Evolutionary conservation across 2,329 filamentous ascomycete genomes (phyloP).

Genomic region (Sphaerulina musiva): DNA sequence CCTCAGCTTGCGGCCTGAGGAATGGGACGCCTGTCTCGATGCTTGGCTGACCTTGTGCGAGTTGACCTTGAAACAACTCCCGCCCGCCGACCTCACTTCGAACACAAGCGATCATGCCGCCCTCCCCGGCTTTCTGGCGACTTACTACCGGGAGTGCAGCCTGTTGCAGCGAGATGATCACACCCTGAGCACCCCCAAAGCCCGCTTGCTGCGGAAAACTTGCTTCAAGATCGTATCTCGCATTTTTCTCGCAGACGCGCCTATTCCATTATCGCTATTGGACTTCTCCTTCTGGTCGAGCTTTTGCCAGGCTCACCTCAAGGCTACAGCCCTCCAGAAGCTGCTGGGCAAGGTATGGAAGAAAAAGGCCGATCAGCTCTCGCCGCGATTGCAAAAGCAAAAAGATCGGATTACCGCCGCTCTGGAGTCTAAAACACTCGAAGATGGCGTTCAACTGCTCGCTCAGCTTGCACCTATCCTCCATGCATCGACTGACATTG

Average conservation of each 20-base stretch:
- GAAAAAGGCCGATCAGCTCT: constrained; percentile 45
- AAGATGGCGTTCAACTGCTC: constrained; percentile 34
- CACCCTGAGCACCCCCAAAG: constrained; percentile 32
- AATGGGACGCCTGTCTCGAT: constrained; percentile 72
- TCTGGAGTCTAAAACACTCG: constrained; percentile 50
- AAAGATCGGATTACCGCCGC: constrained; percentile 58
- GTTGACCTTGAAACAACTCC: constrained; percentile 55
- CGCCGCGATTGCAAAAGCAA: constrained; percentile 51
- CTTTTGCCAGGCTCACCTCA: constrained; percentile 60
- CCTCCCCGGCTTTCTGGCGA: constrained; percentile 56
- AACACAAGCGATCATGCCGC: constrained; percentile 51
- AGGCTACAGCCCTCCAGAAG: constrained; percentile 50
- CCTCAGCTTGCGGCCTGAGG: constrained; percentile 56
- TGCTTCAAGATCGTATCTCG: constrained; percentile 55
- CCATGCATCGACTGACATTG: constrained; percentile 52
- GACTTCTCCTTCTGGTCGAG: constrained; percentile 64
- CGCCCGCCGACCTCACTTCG: constrained; percentile 50
- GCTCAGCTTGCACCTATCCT: constrained; percentile 58
- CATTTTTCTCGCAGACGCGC: constrained; percentile 31
- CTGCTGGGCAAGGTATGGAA: constrained; percentile 49
- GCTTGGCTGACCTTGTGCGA: constrained; percentile 67
- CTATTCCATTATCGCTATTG: constrained; percentile 41
- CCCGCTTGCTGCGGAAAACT: constrained; percentile 52
- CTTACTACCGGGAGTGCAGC: constrained; percentile 56
- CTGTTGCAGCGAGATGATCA: constrained; percentile 17